Conservation (phyloP, 2,329 filamentous ascomycete species). For the Herpomyces periplanetae region DNA sequence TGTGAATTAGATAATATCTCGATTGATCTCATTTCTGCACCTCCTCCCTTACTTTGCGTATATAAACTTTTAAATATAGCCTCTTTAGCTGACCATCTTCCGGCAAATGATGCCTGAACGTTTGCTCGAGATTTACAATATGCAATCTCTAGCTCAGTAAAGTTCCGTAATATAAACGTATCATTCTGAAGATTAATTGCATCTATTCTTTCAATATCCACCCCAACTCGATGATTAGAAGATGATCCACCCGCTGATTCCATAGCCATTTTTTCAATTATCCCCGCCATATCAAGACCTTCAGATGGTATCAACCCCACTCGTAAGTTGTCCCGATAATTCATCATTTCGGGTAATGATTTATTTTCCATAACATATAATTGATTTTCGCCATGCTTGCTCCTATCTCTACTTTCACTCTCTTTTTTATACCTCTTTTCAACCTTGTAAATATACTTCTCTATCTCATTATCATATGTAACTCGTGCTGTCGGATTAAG, state of each 20-base stretch:
- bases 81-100: constrained; percentile 88
- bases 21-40: constrained; percentile 67
- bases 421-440: no score
- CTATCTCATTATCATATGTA: constrained; percentile 43
- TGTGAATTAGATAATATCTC: constrained; percentile 47
- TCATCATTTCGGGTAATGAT: no score
- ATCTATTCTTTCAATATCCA: constrained; percentile 63
- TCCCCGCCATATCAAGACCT: no score
- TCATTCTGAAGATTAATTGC: constrained; percentile 74
- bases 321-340: no score
- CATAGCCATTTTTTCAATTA: no score
- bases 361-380: no score
- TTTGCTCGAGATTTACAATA: constrained; percentile 49
- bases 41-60: constrained; percentile 47
- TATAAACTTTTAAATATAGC: constrained; percentile 91
- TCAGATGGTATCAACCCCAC: no score
- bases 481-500: constrained; percentile 79
- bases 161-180: constrained; percentile 77
- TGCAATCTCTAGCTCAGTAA: constrained; percentile 39
- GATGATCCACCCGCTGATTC: not conserved
- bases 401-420: no score
- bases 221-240: constrained; percentile 33
- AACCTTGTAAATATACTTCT: constrained; percentile 28
- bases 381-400: no score
- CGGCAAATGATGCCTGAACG: constrained; percentile 64